phyloP scores from a whole-genome alignment of 768 basidiomycete species.

The Pulveroboletus ravenelii region DNA sequence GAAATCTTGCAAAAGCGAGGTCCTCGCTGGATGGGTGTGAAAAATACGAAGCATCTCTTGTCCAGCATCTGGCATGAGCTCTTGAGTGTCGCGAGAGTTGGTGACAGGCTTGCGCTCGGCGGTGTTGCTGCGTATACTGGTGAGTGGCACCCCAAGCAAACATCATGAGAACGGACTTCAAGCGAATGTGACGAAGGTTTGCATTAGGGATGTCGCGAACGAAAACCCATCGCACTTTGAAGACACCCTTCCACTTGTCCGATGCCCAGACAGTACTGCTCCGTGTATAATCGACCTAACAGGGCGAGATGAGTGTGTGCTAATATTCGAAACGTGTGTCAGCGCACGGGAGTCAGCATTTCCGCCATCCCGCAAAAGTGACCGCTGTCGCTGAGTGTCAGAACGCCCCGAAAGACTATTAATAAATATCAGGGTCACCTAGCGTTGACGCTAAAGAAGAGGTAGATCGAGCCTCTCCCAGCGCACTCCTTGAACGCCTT shows the following conservation, averaged over 20 bases:
- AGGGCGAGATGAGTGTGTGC: neutral
- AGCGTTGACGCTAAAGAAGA: slow-evolving; percentile 98
- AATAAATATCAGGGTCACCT: slow-evolving; percentile 39
- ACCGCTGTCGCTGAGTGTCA: slow-evolving; percentile 47
- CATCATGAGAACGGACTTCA: slow-evolving; percentile 48
- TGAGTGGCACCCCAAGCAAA: slow-evolving; percentile 13
- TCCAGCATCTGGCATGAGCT: slow-evolving; percentile 91
- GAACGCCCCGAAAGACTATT: neutral
- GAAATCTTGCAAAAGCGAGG: slow-evolving; percentile 90
- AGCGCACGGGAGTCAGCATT: slow-evolving; percentile 85
- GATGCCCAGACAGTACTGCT: slow-evolving; percentile 98
- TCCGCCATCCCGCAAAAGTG: slow-evolving; percentile 99
- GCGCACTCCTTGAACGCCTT: slow-evolving; percentile 96
- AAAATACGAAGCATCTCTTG: slow-evolving; percentile 97
- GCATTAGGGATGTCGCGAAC: slow-evolving; percentile 94
- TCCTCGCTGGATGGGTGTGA: slow-evolving; percentile 87
- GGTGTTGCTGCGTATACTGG: slow-evolving; percentile 65
- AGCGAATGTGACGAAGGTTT: slow-evolving; percentile 81
- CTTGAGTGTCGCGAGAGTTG: slow-evolving; percentile 96
- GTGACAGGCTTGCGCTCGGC: slow-evolving; percentile 98
- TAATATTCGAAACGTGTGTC: neutral
- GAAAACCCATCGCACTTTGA: slow-evolving; percentile 97
- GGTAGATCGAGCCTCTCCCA: slow-evolving; percentile 89
- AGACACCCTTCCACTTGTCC: slow-evolving; percentile 99
- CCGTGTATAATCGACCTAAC: slow-evolving; percentile 82